Evolutionary conservation across 2,329 filamentous ascomycete genomes (phyloP), one percentile per base, ranked within the genome.

Genomic region (Fusarium burgessii): DNA sequence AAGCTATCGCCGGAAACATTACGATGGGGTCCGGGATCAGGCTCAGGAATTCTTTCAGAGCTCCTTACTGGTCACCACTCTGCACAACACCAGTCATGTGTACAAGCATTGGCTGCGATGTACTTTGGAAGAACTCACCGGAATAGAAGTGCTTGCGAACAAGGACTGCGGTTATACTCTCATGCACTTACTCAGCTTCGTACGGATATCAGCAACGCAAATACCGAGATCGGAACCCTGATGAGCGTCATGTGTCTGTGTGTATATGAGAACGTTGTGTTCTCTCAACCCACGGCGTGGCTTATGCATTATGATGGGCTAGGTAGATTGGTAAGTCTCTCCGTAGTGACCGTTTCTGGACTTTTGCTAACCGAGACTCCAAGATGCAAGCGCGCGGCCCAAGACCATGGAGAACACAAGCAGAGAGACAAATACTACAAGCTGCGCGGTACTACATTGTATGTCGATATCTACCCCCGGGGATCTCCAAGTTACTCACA

Each of bases 381-480:
- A 9, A 69, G 66, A n/a, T 69, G 46, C 66, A 69, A 38, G 54
- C 66, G 6, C 66, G 66, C 33, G 66, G 66, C 1, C 66, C 66
- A 12, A 66, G 33, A 6, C 43, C 29, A 2, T 41, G 67, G 49
- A 45, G 32, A 20, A 61, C 38, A 0, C 36, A 33, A 7, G 35
- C 54, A 10, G 66, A 69, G n/a, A 69, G 55, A 15, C 49, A 61
- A 4, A 18, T 69, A 18, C 29, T 64, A n/a, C 66, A 56, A 5
- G 27, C 47, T 20, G 60, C 45, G 15, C 42, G 66, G 7, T 69
- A 69, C 9, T 69, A 61, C 2, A 59, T 55, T 3, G 66, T 69
- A 18, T n/a, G 65, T 35, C 13, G 2, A 6, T 1, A 15, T 11
- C 6, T 25, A 1, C 18, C 3, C 2, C 3, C 2, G 4, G 6